A percentile compares a stretch with the other conserved stretches of the same genome.
These are phyloP conservation scores for Drechslerella dactyloides DNA, from an alignment of 2,329 filamentous ascomycete species.

Conservation along the genomic window DNA sequence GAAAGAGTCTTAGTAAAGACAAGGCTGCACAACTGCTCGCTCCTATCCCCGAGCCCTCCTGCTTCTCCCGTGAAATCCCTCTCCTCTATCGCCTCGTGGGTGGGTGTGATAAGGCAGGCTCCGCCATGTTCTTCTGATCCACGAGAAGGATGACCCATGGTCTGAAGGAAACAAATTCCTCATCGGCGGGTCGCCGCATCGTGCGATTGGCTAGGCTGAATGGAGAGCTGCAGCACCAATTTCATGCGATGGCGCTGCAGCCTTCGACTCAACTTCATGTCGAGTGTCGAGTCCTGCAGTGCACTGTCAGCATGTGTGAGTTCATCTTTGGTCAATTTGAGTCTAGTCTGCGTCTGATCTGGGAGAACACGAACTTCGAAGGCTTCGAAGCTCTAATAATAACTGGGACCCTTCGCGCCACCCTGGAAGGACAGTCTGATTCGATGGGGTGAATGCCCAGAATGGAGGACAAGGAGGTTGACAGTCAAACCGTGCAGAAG, in stretches of 20 bases:
- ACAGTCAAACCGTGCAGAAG: too few species aligned
- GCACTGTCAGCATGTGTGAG: too few species aligned
- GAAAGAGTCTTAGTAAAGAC: background rate
- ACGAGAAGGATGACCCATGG: background rate
- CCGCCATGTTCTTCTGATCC: background rate
- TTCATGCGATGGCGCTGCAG: too few species aligned
- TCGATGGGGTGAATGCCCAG: too few species aligned
- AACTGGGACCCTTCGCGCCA: background rate
- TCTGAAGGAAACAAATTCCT: background rate
- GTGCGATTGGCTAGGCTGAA: slow-evolving; percentile 18
- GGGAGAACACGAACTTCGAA: background rate
- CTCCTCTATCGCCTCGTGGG: background rate
- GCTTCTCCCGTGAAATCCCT: background rate
- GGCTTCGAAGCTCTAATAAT: background rate
- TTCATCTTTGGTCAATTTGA: too few species aligned
- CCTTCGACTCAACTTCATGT: too few species aligned
- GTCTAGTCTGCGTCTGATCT: background rate
- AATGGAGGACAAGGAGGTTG: background rate
- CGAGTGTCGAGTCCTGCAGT: too few species aligned
- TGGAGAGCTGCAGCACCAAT: slow-evolving; percentile 5
- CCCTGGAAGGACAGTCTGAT: too few species aligned
- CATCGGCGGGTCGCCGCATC: background rate
- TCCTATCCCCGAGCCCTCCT: background rate
- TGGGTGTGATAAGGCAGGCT: background rate
- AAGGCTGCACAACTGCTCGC: background rate